These are phyloP conservation scores for Tulasnella sp. DNA, from an alignment of 768 basidiomycete genomes.

Conservation along the genomic window DNA sequence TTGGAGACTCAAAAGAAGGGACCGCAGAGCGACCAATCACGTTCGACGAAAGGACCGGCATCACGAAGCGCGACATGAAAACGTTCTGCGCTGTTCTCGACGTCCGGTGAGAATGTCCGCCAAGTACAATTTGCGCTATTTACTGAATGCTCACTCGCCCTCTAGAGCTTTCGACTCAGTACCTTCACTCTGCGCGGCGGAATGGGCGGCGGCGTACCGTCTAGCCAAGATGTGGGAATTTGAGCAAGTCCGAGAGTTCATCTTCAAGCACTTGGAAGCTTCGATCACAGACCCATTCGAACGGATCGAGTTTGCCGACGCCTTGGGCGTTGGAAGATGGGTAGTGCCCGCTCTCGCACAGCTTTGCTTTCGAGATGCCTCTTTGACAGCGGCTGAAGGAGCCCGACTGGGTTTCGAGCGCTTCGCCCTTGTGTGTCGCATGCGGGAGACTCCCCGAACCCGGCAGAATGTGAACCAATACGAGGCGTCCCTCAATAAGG, in stretches of 20 bases:
- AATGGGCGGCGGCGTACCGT: background rate
- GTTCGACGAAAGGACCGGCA: background rate
- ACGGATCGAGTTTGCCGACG: background rate
- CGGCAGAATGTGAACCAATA: background rate
- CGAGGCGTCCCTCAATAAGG: background rate
- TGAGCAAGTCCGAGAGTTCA: background rate
- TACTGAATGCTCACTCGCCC: background rate
- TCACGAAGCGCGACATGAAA: background rate
- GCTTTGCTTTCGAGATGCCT: background rate
- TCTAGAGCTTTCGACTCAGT: background rate
- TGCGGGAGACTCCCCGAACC: background rate
- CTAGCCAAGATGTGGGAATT: background rate
- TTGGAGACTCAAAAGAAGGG: background rate
- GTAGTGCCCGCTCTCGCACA: background rate
- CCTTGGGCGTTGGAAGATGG: background rate
- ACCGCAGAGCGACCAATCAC: background rate
- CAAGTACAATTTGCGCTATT: background rate
- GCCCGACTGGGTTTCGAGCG: background rate
- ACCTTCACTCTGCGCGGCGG: background rate
- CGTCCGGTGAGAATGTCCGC: background rate
- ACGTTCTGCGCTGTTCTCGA: background rate
- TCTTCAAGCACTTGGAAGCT: background rate
- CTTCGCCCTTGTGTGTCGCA: background rate
- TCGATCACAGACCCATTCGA: background rate
- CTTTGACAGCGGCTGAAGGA: background rate